Conservation (phyloP, 1,284 basidiomycete genomes). For the Puccinia polysora region DNA sequence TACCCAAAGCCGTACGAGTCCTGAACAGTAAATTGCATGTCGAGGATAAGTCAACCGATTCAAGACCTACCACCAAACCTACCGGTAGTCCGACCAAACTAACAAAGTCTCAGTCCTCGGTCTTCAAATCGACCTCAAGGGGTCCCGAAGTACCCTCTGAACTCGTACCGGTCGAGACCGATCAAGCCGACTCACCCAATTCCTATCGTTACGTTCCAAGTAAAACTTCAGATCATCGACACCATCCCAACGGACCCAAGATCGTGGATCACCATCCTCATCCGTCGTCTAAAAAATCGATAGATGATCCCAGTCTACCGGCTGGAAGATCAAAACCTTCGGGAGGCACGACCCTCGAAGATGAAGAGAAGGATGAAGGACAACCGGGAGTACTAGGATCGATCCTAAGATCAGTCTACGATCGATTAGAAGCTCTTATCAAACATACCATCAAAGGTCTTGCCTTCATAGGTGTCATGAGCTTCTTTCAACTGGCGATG, state of each 20-base stretch:
- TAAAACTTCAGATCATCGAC: too few species aligned
- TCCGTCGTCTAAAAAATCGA: too few species aligned
- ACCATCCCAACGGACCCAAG: too few species aligned
- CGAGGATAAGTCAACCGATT: background rate
- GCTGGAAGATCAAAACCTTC: too few species aligned
- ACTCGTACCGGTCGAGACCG: too few species aligned
- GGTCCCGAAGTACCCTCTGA: too few species aligned
- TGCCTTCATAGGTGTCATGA: conserved; percentile 34
- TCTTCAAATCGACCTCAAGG: too few species aligned
- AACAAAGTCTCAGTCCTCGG: too few species aligned
- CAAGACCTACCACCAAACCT: background rate
- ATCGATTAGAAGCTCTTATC: conserved; percentile 11
- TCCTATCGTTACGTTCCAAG: too few species aligned
- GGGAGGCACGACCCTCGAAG: background rate
- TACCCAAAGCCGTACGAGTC: conserved; percentile 16
- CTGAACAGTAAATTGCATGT: conserved; percentile 26
- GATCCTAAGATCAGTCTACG: background rate
- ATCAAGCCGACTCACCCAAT: too few species aligned
- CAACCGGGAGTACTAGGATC: background rate
- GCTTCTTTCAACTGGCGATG: conserved; percentile 36
- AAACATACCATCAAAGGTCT: conserved; percentile 34
- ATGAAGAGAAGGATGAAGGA: background rate
- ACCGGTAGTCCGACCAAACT: background rate
- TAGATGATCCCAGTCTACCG: too few species aligned
- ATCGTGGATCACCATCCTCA: too few species aligned